Percentiles rank a stretch among this genome's conserved stretches.
Evolutionary conservation across 2,329 filamentous ascomycete species (phyloP).

Genomic region (Trichoderma arundinaceum): DNA sequence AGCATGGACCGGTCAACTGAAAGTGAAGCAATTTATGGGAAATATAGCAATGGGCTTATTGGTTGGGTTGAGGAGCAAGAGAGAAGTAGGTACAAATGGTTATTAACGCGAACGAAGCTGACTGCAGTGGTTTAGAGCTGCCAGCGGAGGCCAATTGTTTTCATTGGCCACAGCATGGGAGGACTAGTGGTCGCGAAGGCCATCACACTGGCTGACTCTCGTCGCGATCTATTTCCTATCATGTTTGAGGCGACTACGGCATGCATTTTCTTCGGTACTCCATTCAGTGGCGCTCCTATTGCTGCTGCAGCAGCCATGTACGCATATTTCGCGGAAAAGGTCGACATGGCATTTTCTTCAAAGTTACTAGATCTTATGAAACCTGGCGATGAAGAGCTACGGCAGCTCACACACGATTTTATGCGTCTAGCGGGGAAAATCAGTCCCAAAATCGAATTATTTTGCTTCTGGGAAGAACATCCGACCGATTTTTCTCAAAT

Average conservation of each 20-base stretch:
- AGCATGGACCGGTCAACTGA: slow-evolving; percentile 48
- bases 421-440: slow-evolving; percentile 45
- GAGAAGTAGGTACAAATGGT: slow-evolving; percentile 40
- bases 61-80: slow-evolving; percentile 43
- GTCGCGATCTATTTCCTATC: slow-evolving; percentile 44
- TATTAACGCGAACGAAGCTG: neutral
- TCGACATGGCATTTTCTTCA: slow-evolving; percentile 43
- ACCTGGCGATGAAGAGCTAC: slow-evolving; percentile 47
- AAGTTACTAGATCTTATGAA: slow-evolving; percentile 50
- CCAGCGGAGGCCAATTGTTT: slow-evolving; percentile 44
- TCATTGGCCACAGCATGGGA: slow-evolving; percentile 53
- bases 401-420: slow-evolving; percentile 49
- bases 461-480: slow-evolving; percentile 50
- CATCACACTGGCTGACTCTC: slow-evolving; percentile 42
- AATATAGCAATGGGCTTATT: slow-evolving; percentile 49
- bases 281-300: slow-evolving; percentile 47
- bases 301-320: slow-evolving; percentile 48
- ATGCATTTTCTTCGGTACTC: slow-evolving; percentile 50
- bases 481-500: slow-evolving; percentile 47
- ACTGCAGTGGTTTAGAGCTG: neutral
- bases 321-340: slow-evolving; percentile 43
- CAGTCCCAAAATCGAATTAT: slow-evolving; percentile 45
- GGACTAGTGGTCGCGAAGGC: slow-evolving; percentile 52
- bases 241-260: slow-evolving; percentile 51
- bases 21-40: slow-evolving; percentile 50